phyloP scores from a whole-genome alignment of 495 filamentous ascomycete species.

The Lophium mytilinum region DNA sequence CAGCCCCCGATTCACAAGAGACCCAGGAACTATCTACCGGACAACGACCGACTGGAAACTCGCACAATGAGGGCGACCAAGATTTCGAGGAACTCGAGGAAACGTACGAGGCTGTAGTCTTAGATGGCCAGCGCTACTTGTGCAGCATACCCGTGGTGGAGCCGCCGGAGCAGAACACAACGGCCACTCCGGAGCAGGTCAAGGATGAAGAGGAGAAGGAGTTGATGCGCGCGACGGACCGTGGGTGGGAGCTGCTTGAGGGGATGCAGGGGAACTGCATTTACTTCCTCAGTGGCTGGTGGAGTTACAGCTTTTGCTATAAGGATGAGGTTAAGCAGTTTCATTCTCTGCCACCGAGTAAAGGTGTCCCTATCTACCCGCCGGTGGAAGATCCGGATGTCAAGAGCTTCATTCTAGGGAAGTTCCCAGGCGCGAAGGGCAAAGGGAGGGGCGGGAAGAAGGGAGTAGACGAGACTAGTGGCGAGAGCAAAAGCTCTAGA shows the following conservation, averaged over 20 bases:
- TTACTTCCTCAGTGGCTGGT: slow-evolving; percentile 90
- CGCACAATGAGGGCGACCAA: slow-evolving; percentile 11
- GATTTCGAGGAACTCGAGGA: slow-evolving; percentile 20
- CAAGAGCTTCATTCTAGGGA: slow-evolving; percentile 73
- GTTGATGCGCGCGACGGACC: slow-evolving; percentile 69
- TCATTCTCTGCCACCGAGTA: slow-evolving; percentile 65
- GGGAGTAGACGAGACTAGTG: slow-evolving; percentile 27
- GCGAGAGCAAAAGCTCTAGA: slow-evolving; percentile 24
- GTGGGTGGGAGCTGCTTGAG: slow-evolving; percentile 82
- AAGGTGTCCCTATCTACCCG: slow-evolving; percentile 58
- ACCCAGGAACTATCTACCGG: slow-evolving; percentile 19
- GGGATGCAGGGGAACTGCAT: slow-evolving; percentile 83
- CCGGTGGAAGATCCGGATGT: slow-evolving; percentile 67
- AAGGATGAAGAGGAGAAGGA: slow-evolving; percentile 76
- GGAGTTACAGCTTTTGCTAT: slow-evolving; percentile 96
- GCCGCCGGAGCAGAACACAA: slow-evolving; percentile 43
- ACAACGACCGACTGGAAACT: slow-evolving; percentile 9
- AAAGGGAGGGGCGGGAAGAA: slow-evolving; percentile 18
- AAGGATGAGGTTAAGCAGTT: slow-evolving; percentile 82
- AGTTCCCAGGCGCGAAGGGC: slow-evolving; percentile 32
- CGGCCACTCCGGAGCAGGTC: slow-evolving; percentile 45
- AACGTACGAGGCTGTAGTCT: slow-evolving; percentile 65
- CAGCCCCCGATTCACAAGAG: slow-evolving; percentile 18
- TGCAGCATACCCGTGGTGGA: slow-evolving; percentile 75
- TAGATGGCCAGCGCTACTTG: slow-evolving; percentile 64